Evolutionary conservation across 129 eudicot species (phyloP).

Genomic region (Oenanthe sinensis): DNA sequence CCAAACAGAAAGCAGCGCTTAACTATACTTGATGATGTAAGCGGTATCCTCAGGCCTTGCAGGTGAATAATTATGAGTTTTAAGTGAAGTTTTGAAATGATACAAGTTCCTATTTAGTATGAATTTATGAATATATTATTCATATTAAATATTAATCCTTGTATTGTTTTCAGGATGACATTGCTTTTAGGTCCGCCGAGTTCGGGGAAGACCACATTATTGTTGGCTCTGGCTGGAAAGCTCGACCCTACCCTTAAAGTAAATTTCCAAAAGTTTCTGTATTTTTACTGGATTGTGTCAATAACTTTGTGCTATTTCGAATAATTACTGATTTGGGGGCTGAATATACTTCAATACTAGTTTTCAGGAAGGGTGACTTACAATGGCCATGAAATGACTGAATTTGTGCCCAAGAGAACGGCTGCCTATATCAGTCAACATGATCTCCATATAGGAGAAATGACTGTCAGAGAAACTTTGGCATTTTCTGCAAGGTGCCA

Average conservation of each 20-base stretch:
- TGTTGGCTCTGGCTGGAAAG: constrained; percentile 64
- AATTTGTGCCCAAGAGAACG: constrained; percentile 15
- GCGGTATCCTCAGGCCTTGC: constrained; percentile 44
- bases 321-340: neutral
- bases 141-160: too few relatives aligned
- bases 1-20: constrained; percentile 40
- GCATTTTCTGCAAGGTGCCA: constrained; percentile 22
- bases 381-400: constrained; percentile 18
- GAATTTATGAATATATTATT: neutral
- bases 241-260: constrained; percentile 53
- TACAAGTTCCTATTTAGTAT: too few relatives aligned
- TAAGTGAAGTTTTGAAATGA: neutral
- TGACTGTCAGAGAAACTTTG: constrained; percentile 18
- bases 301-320: neutral
- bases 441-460: constrained; percentile 17
- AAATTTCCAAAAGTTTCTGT: neutral
- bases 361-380: constrained; percentile 17
- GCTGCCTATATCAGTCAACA: constrained; percentile 19
- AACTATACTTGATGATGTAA: constrained; percentile 37
- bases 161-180: constrained; percentile 48
- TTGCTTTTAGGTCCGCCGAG: constrained; percentile 87
- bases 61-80: constrained; percentile 19
- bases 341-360: neutral
- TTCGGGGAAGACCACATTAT: constrained; percentile 76
- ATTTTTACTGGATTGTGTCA: neutral